A percentile compares a stretch with the other conserved stretches of the same genome.
phyloP scores from a whole-genome alignment of 208 protist species.

The Leishmania turanica region DNA sequence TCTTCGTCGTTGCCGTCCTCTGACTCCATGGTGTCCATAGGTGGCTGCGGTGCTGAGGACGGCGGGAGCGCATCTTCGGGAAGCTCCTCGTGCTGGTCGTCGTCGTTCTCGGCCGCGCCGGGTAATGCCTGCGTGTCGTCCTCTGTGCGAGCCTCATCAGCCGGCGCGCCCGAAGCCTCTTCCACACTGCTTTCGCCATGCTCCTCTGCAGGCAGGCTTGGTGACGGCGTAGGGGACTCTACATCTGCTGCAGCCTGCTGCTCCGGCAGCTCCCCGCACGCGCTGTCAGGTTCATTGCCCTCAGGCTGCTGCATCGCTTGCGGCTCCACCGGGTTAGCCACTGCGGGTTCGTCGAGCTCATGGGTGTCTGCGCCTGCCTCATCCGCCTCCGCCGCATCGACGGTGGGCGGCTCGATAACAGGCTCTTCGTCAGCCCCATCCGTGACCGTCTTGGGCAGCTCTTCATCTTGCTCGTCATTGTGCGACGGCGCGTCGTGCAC shows the following conservation, averaged over 20 bases:
- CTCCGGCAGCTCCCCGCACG: constrained; percentile 4
- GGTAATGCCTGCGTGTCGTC: constrained; percentile 8
- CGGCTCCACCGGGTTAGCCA: not conserved
- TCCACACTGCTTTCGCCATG: not conserved
- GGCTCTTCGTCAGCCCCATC: constrained; percentile 2
- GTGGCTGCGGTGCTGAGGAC: not conserved
- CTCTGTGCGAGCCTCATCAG: constrained; percentile 1
- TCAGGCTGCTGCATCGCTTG: not conserved
- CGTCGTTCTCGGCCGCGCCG: not conserved
- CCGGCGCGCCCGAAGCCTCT: not conserved
- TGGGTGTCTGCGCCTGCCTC: not conserved
- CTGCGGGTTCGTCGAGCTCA: constrained; percentile 2
- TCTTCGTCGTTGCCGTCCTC: constrained; percentile 12
- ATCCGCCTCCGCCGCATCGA: constrained; percentile 10
- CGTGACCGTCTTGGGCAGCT: not conserved
- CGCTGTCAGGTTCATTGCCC: not conserved
- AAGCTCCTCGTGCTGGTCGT: not conserved
- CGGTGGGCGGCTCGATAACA: not conserved
- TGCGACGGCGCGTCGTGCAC: not conserved
- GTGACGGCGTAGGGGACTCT: constrained; percentile 10
- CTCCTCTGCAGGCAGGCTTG: not conserved
- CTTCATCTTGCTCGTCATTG: constrained; percentile 1
- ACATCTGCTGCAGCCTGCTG: constrained; percentile 4
- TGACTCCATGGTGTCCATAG: constrained; percentile 1
- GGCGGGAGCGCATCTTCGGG: not conserved